Evolutionary conservation across 2,329 filamentous ascomycete species (phyloP).

Genomic region (Coleophoma cylindrospora): DNA sequence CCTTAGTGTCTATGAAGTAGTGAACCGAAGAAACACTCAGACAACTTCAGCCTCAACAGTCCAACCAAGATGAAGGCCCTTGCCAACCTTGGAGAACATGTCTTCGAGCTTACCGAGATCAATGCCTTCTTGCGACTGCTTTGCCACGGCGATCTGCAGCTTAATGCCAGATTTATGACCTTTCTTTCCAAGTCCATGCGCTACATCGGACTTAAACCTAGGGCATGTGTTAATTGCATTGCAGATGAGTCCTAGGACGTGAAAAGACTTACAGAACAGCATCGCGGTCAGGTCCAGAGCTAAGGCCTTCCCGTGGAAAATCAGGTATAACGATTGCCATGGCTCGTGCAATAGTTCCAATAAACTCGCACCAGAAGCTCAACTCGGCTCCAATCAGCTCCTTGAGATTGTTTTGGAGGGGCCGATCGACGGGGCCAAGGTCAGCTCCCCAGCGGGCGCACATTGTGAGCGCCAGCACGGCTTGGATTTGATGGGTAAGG

Average conservation of each 20-base stretch:
- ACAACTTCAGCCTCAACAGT: constrained; percentile 20
- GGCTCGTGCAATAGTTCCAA: constrained; percentile 17
- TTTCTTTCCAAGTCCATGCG: constrained; percentile 9
- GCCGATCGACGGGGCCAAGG: constrained; percentile 40
- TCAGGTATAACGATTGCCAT: constrained; percentile 13
- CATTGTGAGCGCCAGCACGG: constrained; percentile 64
- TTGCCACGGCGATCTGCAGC: constrained; percentile 30
- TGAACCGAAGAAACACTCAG: background rate
- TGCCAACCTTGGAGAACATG: constrained; percentile 44
- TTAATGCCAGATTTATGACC: constrained; percentile 25
- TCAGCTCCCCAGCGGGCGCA: constrained; percentile 71
- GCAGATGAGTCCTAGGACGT: too few species aligned
- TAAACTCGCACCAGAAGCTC: constrained; percentile 26
- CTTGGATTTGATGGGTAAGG: constrained; percentile 66
- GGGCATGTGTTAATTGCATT: too few species aligned
- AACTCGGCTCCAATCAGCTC: constrained; percentile 17
- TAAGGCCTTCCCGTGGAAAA: constrained; percentile 4
- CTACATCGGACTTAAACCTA: constrained; percentile 2
- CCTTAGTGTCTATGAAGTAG: too few species aligned
- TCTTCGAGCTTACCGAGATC: constrained; percentile 23
- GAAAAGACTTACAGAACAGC: background rate
- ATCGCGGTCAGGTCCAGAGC: background rate
- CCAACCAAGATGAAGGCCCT: constrained; percentile 42
- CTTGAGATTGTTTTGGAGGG: constrained; percentile 15
- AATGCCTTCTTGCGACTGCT: constrained; percentile 6